These are phyloP conservation scores for Cladosporium phlei DNA, from an alignment of 2,329 filamentous ascomycete species.

Conservation along the genomic window DNA sequence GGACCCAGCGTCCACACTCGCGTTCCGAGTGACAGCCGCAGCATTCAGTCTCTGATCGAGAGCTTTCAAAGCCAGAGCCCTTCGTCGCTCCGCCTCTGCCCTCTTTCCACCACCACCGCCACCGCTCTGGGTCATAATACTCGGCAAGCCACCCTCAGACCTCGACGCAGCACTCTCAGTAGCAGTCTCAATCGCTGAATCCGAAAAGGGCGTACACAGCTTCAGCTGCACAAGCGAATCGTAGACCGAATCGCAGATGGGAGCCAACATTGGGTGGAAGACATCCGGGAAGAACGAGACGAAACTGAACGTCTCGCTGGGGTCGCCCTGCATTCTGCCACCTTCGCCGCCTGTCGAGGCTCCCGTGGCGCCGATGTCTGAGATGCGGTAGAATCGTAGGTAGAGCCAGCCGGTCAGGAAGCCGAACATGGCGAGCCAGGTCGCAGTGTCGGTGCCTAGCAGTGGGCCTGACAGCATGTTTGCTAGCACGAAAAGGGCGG, in stretches of 20 bases:
- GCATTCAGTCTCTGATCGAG: conserved; percentile 87
- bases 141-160: conserved; percentile 57
- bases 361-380: conserved; percentile 44
- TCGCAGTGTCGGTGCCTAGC: conserved; percentile 67
- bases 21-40: conserved; percentile 39
- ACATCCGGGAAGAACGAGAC: conserved; percentile 90
- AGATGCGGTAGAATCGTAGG: conserved; percentile 87
- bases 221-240: conserved; percentile 67
- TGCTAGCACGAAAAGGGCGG: conserved; percentile 67
- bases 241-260: conserved; percentile 71
- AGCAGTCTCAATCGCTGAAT: conserved; percentile 69
- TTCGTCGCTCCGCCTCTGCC: conserved; percentile 84
- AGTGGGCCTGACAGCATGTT: conserved; percentile 62
- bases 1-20: not conserved
- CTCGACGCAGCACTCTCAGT: conserved; percentile 66
- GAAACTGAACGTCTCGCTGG: conserved; percentile 93
- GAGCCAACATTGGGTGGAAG: conserved; percentile 70
- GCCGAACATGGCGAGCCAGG: conserved; percentile 74
- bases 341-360: conserved; percentile 45
- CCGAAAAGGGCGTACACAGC: conserved; percentile 80
- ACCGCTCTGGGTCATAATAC: conserved; percentile 45
- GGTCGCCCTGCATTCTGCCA: conserved; percentile 70
- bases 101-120: conserved; percentile 59
- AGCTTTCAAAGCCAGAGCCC: conserved; percentile 83
- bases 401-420: conserved; percentile 92